Evolutionary conservation across 2,329 filamentous ascomycete genomes (phyloP).

Genomic region (Chrysoporthe puriensis): DNA sequence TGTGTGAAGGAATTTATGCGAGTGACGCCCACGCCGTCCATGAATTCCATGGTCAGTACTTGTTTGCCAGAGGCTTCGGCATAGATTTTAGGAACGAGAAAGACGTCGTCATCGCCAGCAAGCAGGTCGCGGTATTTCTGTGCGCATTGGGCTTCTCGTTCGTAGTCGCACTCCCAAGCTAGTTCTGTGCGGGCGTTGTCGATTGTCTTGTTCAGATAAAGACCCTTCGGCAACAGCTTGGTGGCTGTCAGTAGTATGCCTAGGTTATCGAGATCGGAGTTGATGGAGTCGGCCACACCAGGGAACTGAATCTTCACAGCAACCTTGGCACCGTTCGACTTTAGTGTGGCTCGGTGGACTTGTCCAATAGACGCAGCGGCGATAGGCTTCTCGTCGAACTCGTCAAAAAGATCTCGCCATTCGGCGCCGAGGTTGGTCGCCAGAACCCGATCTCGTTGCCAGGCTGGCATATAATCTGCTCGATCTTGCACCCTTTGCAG

Average conservation of each 20-base stretch:
- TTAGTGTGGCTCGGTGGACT: slow-evolving; percentile 83
- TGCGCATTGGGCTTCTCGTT: slow-evolving; percentile 82
- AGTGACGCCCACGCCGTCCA: slow-evolving; percentile 85
- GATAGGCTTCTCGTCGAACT: slow-evolving; percentile 89
- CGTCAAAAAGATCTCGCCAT: slow-evolving; percentile 82
- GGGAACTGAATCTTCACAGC: slow-evolving; percentile 98
- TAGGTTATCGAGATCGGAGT: slow-evolving; percentile 93
- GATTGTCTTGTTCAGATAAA: slow-evolving; percentile 97
- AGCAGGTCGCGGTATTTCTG: slow-evolving; percentile 77
- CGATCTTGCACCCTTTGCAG: slow-evolving; percentile 93
- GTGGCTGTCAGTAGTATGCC: slow-evolving; percentile 89
- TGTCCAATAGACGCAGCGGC: slow-evolving; percentile 97
- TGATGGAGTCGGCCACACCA: slow-evolving; percentile 92
- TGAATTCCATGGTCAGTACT: slow-evolving; percentile 91
- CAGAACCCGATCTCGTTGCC: slow-evolving; percentile 86
- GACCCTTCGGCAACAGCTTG: slow-evolving; percentile 82
- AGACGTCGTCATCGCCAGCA: slow-evolving; percentile 72
- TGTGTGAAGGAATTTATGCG: slow-evolving; percentile 77
- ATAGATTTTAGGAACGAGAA: slow-evolving; percentile 79
- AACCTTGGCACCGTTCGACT: slow-evolving; percentile 73
- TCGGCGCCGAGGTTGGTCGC: slow-evolving; percentile 75
- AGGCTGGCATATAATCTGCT: slow-evolving; percentile 97
- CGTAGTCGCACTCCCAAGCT: slow-evolving; percentile 96
- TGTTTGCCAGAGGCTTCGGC: slow-evolving; percentile 80
- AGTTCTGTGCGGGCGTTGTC: slow-evolving; percentile 91